A percentile compares a stretch with the other conserved stretches of the same genome.
phyloP scores from a whole-genome alignment of 495 filamentous ascomycete genomes.

The Xanthoparmelia taractica region DNA sequence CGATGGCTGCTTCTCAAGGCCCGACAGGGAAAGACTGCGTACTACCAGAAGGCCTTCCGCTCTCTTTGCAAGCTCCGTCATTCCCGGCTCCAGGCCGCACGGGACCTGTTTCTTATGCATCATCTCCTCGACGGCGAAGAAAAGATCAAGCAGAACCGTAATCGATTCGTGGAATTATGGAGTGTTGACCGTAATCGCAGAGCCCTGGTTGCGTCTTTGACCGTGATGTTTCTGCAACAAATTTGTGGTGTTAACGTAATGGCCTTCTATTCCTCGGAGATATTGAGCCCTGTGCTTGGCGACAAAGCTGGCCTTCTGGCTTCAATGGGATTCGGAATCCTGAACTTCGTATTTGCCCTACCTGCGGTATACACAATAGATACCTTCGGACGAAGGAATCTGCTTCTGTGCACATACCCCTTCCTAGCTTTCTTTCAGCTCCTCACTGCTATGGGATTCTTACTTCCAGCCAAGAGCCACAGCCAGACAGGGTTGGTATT shows the following conservation, averaged over 20 bases:
- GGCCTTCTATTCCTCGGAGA: conserved; percentile 44
- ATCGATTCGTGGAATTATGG: conserved; percentile 47
- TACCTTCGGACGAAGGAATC: conserved; percentile 53
- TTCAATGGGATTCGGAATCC: conserved; percentile 52
- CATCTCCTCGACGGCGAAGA: conserved; percentile 40
- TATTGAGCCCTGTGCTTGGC: conserved; percentile 41
- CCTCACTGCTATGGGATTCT: conserved; percentile 51
- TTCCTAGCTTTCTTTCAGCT: conserved; percentile 52
- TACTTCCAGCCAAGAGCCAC: conserved; percentile 34
- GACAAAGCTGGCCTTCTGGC: conserved; percentile 44
- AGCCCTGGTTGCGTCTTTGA: conserved; percentile 44
- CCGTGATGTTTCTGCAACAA: conserved; percentile 47
- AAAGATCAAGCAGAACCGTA: conserved; percentile 38
- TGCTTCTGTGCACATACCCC: conserved; percentile 60
- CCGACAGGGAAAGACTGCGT: conserved; percentile 36
- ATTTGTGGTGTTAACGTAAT: conserved; percentile 45
- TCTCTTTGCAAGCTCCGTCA: conserved; percentile 41
- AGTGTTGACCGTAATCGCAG: conserved; percentile 47
- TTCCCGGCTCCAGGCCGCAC: conserved; percentile 42
- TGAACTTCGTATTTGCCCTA: conserved; percentile 58
- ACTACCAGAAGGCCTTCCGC: conserved; percentile 37
- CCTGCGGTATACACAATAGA: conserved; percentile 65
- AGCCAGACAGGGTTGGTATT: conserved; percentile 42
- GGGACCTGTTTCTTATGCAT: conserved; percentile 50
- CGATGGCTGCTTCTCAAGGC: conserved; percentile 52